Conservation (phyloP, 2,329 filamentous ascomycete genomes). For the Neonectria neomacrospora region DNA sequence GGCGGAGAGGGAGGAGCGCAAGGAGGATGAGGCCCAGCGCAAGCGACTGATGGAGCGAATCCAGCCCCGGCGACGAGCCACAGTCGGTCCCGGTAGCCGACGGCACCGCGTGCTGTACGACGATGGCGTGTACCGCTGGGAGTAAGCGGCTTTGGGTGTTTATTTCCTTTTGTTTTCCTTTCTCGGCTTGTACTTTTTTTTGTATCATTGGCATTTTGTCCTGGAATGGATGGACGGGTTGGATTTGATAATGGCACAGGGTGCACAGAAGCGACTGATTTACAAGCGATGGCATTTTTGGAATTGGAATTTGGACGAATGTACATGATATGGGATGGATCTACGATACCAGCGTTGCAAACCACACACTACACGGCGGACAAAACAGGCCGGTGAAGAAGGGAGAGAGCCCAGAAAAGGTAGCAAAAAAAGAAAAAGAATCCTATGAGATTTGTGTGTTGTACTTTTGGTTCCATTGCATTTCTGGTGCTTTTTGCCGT, state of each 20-base stretch:
- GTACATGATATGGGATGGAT: conserved; percentile 15
- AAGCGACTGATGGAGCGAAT: conserved; percentile 55
- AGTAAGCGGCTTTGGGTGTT: conserved; percentile 45
- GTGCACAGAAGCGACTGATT: conserved; percentile 11
- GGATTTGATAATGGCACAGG: conserved; percentile 17
- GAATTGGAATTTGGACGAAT: conserved; percentile 5
- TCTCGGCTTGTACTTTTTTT: conserved; percentile 22
- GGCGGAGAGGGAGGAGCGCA: conserved; percentile 44
- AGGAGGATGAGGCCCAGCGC: conserved; percentile 53
- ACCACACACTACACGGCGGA: conserved; percentile 1
- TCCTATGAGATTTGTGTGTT: neutral
- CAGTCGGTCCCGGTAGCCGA: conserved; percentile 51
- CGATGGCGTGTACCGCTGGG: conserved; percentile 54
- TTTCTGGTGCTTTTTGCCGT: conserved; percentile 5
- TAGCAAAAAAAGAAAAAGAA: conserved; percentile 7
- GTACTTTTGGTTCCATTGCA: neutral
- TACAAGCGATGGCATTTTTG: conserved; percentile 15
- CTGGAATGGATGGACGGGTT: conserved; percentile 23
- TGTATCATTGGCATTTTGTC: conserved; percentile 35
- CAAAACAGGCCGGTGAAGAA: conserved; percentile 1
- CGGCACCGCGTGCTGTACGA: conserved; percentile 52
- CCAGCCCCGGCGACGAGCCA: conserved; percentile 51
- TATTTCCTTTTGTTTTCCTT: conserved; percentile 30
- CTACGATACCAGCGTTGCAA: conserved; percentile 22
- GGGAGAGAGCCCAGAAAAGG: conserved; percentile 10